Conservation (phyloP, 2,329 filamentous ascomycete genomes). For the Fusarium sp. region DNA sequence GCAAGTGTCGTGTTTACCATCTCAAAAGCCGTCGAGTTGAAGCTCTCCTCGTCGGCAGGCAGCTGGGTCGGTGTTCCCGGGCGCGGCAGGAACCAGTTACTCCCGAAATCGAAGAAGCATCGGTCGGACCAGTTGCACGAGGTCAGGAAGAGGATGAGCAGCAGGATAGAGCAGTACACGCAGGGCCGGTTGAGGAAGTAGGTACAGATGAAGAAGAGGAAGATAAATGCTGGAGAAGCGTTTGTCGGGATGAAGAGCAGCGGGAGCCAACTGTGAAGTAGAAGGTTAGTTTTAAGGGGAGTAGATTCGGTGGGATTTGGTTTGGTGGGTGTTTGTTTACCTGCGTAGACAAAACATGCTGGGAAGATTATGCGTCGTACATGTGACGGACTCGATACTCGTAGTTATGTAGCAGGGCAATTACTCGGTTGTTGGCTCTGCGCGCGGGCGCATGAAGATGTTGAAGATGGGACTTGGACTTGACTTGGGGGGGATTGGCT, state of each 20-base stretch:
- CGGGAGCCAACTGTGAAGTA: slow-evolving; percentile 78
- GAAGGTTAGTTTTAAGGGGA: slow-evolving; percentile 14
- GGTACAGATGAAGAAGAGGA: slow-evolving; percentile 90
- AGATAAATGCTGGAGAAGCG: slow-evolving; percentile 85
- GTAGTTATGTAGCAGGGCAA: not conserved
- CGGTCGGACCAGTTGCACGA: slow-evolving; percentile 90
- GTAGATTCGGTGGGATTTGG: not conserved
- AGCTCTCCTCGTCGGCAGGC: slow-evolving; percentile 46
- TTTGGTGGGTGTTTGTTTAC: slow-evolving; percentile 52
- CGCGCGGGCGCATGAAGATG: slow-evolving; percentile 30
- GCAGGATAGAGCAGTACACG: slow-evolving; percentile 96
- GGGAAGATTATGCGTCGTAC: slow-evolving; percentile 31
- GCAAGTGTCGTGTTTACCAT: slow-evolving; percentile 77
- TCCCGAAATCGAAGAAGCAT: slow-evolving; percentile 92
- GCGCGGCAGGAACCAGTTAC: slow-evolving; percentile 93
- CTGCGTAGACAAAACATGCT: slow-evolving; percentile 73
- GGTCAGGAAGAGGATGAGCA: slow-evolving; percentile 93
- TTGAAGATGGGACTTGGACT: not conserved
- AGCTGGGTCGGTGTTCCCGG: slow-evolving; percentile 51
- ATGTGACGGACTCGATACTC: slow-evolving; percentile 14
- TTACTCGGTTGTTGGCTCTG: slow-evolving; percentile 3
- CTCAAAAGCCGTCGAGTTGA: slow-evolving; percentile 64
- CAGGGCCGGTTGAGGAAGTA: slow-evolving; percentile 97
- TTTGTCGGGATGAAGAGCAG: slow-evolving; percentile 90
- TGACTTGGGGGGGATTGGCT: not conserved